Evolutionary conservation across 2,329 filamentous ascomycete genomes (phyloP), one percentile per base, ranked within the genome.

Genomic region (Penicillium sp.): DNA sequence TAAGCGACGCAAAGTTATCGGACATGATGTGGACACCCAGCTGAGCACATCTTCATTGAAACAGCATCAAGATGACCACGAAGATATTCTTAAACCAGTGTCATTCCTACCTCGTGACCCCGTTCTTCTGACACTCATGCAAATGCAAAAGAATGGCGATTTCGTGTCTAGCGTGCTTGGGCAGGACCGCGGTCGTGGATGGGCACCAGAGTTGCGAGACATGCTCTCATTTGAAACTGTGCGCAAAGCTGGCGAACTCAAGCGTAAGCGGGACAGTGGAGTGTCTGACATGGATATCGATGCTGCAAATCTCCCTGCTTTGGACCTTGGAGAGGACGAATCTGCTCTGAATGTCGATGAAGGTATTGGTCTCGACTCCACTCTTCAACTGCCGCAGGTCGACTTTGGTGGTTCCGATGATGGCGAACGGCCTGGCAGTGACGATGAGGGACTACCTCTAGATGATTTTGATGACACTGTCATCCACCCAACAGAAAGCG

Each of bases 191-290:
- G 87, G 86, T 64, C 82, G 84, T 62, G 84, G 84, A 43, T 97
- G 91, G 92, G 93, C 93, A 3, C 93, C 93, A 0, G 94, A 99
- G 74, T 81, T 99, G 20, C 87, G 90, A 59, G 91, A 89, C n/a
- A 85, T 99, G 65, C 79, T 97, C n/a, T 96, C 91, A 1, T 79
- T 97, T 43, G 90, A 95, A 62, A 82, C 90, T 14, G 82, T 96
- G 16, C 86, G 87, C 60, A 85, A 85, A 57, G 82, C 87, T 43
- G 88, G 86, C 57, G 91, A 96, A 60, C 81, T 93, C 55, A 99
- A 97, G 82, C 85, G 94, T 58, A 99, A 99, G 81, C 87, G 94
- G 45, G 91, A 96, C 67, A 91, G 88, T 65, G 91, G 89, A 23
- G 84, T 94, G 61, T 89, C 88, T 46, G 91, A 93, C 66, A 82